Conservation (phyloP, 2,329 filamentous ascomycete genomes). For the Fusarium lateritium region DNA sequence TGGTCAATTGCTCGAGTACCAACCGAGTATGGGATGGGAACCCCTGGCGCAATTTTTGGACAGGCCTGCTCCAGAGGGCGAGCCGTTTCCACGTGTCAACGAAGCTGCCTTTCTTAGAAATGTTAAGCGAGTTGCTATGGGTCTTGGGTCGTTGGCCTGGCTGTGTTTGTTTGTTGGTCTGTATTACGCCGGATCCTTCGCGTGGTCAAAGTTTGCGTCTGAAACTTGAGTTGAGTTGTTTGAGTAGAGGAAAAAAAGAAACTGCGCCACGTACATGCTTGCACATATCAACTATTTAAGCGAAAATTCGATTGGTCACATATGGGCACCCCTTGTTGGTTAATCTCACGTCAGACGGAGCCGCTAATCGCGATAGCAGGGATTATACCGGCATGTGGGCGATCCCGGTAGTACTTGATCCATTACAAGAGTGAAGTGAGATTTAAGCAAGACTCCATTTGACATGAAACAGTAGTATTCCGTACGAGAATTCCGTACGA, state of each 20-base stretch:
- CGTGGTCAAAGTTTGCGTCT: conserved; percentile 2
- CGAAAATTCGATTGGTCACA: neutral
- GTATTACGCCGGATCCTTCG: conserved; percentile 14
- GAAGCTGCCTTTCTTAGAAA: conserved; percentile 41
- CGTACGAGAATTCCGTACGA: no score
- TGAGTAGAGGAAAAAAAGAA: neutral
- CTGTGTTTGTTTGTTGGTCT: conserved; percentile 20
- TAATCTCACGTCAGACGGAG: neutral
- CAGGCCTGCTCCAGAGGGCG: conserved; percentile 14
- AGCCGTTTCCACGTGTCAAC: conserved; percentile 38
- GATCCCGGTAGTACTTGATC: conserved; percentile 3
- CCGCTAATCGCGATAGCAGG: neutral
- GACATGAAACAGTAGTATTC: no score
- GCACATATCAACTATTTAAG: neutral
- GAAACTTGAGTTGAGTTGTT: neutral
- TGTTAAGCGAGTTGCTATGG: conserved; percentile 39
- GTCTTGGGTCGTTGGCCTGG: conserved; percentile 37
- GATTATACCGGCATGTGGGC: neutral
- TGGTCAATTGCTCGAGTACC: conserved; percentile 35
- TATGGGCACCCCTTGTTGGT: neutral
- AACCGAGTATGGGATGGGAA: conserved; percentile 41
- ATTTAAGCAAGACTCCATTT: no score
- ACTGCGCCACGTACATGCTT: conserved; percentile 7
- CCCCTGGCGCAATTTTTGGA: conserved; percentile 26
- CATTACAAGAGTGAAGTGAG: no score